These are phyloP conservation scores for Lachnellula subtilissima DNA, from an alignment of 2,329 filamentous ascomycete species.

Conservation along the genomic window DNA sequence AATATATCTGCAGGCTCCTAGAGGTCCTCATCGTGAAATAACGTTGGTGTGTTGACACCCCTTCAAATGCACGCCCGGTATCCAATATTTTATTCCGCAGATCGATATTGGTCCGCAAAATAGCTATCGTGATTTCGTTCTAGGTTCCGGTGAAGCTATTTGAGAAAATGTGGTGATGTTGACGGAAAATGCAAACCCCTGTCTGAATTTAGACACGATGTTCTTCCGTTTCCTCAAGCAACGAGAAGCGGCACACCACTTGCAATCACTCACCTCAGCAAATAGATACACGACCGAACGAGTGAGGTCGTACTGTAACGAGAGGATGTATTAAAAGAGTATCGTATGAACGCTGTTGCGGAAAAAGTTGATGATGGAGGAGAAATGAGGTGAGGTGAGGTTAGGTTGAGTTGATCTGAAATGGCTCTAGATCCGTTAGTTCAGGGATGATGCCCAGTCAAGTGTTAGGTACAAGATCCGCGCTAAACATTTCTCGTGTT, in stretches of 20 bases:
- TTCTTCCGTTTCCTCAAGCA: conserved; percentile 6
- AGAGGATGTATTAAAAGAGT: neutral
- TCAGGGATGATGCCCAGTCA: neutral
- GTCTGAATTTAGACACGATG: conserved; percentile 2
- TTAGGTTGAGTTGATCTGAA: neutral
- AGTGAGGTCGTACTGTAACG: conserved; percentile 21
- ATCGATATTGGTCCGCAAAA: neutral
- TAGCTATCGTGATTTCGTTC: neutral
- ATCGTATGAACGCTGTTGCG: neutral
- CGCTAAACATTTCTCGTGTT: no score
- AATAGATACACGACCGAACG: conserved; percentile 18
- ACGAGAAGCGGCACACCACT: conserved; percentile 11
- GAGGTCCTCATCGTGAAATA: conserved; percentile 45
- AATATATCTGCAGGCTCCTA: conserved; percentile 41
- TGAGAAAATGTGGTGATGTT: conserved; percentile 1
- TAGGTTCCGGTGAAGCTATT: neutral
- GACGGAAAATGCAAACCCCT: conserved; percentile 7
- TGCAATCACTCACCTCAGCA: neutral
- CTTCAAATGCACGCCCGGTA: conserved; percentile 1
- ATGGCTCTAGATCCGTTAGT: neutral
- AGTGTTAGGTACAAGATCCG: no score
- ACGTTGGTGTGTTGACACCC: conserved; percentile 25
- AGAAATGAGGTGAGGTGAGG: neutral
- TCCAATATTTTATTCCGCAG: conserved; percentile 1
- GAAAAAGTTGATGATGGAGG: neutral